Percentiles rank a stretch among this genome's conserved stretches.
Evolutionary conservation across 106 monocot genomes (phyloP).

Genomic region (Phalaenopsis equestris): DNA sequence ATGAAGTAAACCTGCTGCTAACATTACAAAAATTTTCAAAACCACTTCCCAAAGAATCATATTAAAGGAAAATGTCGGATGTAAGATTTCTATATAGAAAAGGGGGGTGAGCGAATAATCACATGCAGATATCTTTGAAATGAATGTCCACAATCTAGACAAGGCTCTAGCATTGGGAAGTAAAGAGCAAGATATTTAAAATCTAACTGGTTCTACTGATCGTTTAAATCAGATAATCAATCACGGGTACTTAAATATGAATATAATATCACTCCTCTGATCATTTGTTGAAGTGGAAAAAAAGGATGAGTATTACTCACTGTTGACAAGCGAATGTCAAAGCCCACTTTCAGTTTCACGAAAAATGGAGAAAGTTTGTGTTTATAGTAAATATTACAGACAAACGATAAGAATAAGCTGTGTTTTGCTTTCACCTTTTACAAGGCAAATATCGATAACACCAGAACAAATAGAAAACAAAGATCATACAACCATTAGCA

Average conservation of each 20-base stretch:
- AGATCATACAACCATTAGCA: background rate
- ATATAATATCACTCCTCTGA: too few relatives aligned
- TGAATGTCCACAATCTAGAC: background rate
- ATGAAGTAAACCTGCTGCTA: background rate
- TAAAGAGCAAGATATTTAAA: too few relatives aligned
- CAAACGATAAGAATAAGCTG: background rate
- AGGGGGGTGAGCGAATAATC: background rate
- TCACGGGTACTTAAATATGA: too few relatives aligned
- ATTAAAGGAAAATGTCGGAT: background rate
- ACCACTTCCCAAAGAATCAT: background rate
- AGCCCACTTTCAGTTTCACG: background rate
- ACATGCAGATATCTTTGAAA: background rate
- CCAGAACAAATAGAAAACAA: background rate
- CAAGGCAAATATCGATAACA: background rate
- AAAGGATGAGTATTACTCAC: background rate
- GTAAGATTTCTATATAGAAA: background rate
- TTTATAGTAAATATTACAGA: background rate
- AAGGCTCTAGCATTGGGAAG: too few relatives aligned
- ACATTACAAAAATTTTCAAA: background rate
- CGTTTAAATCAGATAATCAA: too few relatives aligned
- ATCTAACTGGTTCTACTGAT: too few relatives aligned
- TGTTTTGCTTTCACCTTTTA: background rate
- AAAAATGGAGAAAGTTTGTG: background rate
- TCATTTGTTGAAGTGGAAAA: too few relatives aligned
- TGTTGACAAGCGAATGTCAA: background rate